Base-by-base conservation (phyloP, 2,329 filamentous ascomycete genomes). In the Sclerotinia subarctica region DNA sequence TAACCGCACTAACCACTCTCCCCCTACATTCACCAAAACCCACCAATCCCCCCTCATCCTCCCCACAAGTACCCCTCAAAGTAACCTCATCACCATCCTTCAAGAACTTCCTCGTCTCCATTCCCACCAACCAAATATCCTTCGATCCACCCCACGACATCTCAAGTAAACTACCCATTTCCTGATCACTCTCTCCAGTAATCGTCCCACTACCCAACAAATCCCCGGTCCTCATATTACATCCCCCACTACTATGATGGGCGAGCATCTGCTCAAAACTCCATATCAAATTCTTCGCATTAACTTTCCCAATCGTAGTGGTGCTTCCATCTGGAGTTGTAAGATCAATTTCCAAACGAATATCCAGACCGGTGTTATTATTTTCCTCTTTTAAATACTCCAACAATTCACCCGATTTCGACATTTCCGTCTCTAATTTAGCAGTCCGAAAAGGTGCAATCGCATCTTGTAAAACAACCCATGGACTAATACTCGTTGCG, bases 191-290 rank as follows among this genome's bases (percentile, higher is more conserved):
- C 6, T 78, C 82, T 2, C 92, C 91, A 54, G 86, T 89, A 73
- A 95, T 94, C 1, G 92, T 95, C 3, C 92, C 92, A 2, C 89
- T 92, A 2, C 91, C 92, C 7, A 95, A 80, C 64, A 95, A 78
- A 76, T 95, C 91, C 46, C 91, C 91, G 0, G 88, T 84, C 58
- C 87, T 84, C 82, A 95, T 83, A 4, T 88, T 87, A 77, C 91
- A 95, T 7, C 91, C 91, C 1, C 89, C 90, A 58, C 92, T 84
- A 1, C 89, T 88, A 76, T 94, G 91, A 77, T 94, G 91, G 1
- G 91, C 86, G 52, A 94, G 82, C 90, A 94, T 93, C 77, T 94
- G 91, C 5, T 90, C 86, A 79, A 94, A 94, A 0, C 90, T 93
- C 84, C 88, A 94, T n/a, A 94, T 82, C 15, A 94, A 81, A 74